Conservation (phyloP, 495 filamentous ascomycete species). For the Margaritispora aquatica region DNA sequence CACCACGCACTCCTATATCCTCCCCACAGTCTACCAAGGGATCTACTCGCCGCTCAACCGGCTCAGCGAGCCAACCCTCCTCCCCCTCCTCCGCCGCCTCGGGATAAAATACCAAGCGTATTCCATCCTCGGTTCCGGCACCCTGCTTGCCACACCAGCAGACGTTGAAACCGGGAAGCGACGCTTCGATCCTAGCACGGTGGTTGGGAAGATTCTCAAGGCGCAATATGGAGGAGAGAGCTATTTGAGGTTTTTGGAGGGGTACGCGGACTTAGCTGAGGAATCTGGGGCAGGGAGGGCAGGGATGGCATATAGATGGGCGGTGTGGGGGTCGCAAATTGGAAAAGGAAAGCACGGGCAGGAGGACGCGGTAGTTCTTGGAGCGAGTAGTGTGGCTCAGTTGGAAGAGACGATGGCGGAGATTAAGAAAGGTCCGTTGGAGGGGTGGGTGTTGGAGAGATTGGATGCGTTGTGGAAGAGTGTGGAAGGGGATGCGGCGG, state of each 20-base stretch:
- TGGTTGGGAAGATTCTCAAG: conserved; percentile 31
- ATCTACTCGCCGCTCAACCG: conserved; percentile 39
- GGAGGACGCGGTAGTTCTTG: conserved; percentile 45
- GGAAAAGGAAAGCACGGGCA: conserved; percentile 28
- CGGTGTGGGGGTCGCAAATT: conserved; percentile 42
- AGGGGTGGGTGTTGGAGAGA: conserved; percentile 30
- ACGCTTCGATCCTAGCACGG: conserved; percentile 30
- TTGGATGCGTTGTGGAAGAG: conserved; percentile 49
- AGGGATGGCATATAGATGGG: conserved; percentile 51
- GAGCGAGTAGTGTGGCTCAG: conserved; percentile 40
- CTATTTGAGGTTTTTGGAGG: conserved; percentile 34
- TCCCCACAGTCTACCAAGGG: conserved; percentile 44
- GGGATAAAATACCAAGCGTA: conserved; percentile 40
- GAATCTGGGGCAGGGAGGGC: conserved; percentile 36
- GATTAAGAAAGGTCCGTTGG: conserved; percentile 45
- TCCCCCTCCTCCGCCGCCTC: conserved; percentile 38
- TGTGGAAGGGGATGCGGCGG: conserved; percentile 10
- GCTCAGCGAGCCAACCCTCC: conserved; percentile 34
- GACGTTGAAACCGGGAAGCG: conserved; percentile 24
- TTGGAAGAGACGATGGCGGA: conserved; percentile 41
- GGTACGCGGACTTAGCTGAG: conserved; percentile 38
- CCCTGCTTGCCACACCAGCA: conserved; percentile 35
- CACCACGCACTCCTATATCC: conserved; percentile 34
- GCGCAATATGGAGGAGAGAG: conserved; percentile 36
- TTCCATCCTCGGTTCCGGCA: conserved; percentile 25